phyloP scores from a whole-genome alignment of 225 moss, liverwort and hornwort genomes.

The Bryum argenteum region DNA sequence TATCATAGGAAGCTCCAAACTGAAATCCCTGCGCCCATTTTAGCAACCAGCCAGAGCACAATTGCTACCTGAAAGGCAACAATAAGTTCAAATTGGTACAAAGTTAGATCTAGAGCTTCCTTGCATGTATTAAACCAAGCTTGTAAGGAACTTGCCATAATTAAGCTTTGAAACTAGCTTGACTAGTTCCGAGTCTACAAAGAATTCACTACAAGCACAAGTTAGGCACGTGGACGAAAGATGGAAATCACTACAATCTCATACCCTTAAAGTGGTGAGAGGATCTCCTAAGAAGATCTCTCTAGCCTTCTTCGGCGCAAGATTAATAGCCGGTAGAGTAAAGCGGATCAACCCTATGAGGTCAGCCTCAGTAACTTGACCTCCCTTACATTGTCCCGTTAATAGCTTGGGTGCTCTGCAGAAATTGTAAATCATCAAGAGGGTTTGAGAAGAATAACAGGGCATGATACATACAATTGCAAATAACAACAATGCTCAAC shows the following conservation, averaged over 20 bases:
- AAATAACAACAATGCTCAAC: background rate
- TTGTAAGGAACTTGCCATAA: background rate
- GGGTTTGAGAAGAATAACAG: background rate
- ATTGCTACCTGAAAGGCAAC: slow-evolving; percentile 70
- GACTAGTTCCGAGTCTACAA: background rate
- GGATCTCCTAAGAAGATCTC: slow-evolving; percentile 93
- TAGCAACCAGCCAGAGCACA: slow-evolving; percentile 81
- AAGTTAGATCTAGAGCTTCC: background rate
- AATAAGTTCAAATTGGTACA: background rate
- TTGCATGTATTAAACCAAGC: background rate
- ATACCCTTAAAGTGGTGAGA: slow-evolving; percentile 85
- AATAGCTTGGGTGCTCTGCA: slow-evolving; percentile 42
- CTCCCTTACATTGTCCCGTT: slow-evolving; percentile 26
- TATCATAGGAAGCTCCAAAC: slow-evolving; percentile 87
- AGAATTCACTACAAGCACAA: slow-evolving; percentile 4
- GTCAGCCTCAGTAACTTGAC: slow-evolving; percentile 73
- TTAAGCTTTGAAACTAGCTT: background rate
- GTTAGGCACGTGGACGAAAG: background rate
- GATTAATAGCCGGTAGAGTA: slow-evolving; percentile 73
- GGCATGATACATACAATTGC: background rate
- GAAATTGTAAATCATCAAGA: slow-evolving; percentile 4
- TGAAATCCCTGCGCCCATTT: slow-evolving; percentile 76
- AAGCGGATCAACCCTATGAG: slow-evolving; percentile 62
- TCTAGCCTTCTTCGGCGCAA: slow-evolving; percentile 65
- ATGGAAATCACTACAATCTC: background rate